Percentiles rank a stretch among this genome's conserved stretches.
Conservation (phyloP, 2,329 filamentous ascomycete species). For the Claviceps sp. region DNA sequence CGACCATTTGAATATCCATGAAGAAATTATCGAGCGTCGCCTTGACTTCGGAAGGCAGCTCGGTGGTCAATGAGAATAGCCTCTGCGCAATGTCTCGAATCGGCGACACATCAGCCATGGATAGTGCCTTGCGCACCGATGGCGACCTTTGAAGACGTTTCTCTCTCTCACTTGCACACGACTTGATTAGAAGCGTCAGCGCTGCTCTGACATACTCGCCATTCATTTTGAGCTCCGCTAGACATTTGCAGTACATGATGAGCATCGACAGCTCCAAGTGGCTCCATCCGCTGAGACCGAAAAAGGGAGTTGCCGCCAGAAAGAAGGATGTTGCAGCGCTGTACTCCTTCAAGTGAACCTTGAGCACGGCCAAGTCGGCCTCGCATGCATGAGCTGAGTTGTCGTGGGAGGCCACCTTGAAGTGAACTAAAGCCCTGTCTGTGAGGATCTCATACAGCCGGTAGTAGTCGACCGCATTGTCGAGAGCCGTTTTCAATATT, state of each 20-base stretch:
- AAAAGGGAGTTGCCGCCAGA: constrained; percentile 63
- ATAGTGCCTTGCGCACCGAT: constrained; percentile 5
- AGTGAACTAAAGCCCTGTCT: constrained; percentile 71
- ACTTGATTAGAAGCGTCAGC: constrained; percentile 60
- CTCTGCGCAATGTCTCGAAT: constrained; percentile 36
- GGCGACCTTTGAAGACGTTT: constrained; percentile 25
- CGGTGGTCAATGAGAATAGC: constrained; percentile 30
- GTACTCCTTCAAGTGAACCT: constrained; percentile 65
- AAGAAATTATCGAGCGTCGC: constrained; percentile 66
- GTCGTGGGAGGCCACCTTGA: constrained; percentile 61
- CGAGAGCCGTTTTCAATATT: constrained; percentile 46
- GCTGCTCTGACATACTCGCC: constrained; percentile 70
- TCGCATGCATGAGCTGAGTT: constrained; percentile 67
- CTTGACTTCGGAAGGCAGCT: constrained; percentile 43
- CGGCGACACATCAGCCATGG: constrained; percentile 18
- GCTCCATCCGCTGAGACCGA: constrained; percentile 66
- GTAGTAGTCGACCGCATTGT: constrained; percentile 51
- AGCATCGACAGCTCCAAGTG: constrained; percentile 72
- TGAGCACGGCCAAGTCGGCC: constrained; percentile 75
- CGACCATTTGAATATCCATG: constrained; percentile 51
- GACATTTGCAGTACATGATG: constrained; percentile 70
- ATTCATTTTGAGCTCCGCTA: constrained; percentile 60
- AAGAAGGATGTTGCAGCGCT: constrained; percentile 64
- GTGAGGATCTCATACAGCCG: constrained; percentile 64
- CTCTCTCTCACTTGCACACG: constrained; percentile 41